Evolutionary conservation across 2,329 filamentous ascomycete genomes (phyloP).

Genomic region (Penicillium digitatum): DNA sequence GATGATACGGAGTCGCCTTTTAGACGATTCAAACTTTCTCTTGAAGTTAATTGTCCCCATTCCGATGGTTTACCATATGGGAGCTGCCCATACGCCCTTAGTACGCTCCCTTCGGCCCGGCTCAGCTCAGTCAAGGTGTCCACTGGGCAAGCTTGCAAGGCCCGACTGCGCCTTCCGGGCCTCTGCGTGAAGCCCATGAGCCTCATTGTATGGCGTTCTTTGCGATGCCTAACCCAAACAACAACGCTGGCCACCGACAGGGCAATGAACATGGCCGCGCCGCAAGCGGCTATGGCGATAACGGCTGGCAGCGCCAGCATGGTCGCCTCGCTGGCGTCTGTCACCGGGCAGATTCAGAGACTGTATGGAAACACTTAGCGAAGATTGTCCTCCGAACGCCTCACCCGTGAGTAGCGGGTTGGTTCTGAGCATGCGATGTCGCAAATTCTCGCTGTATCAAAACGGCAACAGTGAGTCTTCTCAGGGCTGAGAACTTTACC

Average conservation of each 20-base stretch:
- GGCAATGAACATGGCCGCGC: slow-evolving; percentile 34
- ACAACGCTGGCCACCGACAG: slow-evolving; percentile 31
- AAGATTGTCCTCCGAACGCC: not conserved
- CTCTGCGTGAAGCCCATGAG: slow-evolving; percentile 24
- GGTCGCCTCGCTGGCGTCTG: slow-evolving; percentile 15
- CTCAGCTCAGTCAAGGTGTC: slow-evolving; percentile 34
- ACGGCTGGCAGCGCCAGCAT: slow-evolving; percentile 34
- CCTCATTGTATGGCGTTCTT: slow-evolving; percentile 30
- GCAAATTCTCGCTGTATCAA: not conserved
- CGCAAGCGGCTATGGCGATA: slow-evolving; percentile 36
- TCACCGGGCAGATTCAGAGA: not conserved
- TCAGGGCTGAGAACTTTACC: not conserved
- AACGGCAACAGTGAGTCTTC: slow-evolving; percentile 2
- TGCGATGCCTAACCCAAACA: slow-evolving; percentile 36
- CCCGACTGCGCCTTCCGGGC: slow-evolving; percentile 19
- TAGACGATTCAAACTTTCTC: slow-evolving; percentile 27
- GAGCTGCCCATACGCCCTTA: slow-evolving; percentile 34
- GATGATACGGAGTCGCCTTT: slow-evolving; percentile 22
- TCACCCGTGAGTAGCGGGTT: slow-evolving; percentile 10
- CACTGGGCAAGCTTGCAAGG: slow-evolving; percentile 22
- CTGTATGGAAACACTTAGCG: not conserved
- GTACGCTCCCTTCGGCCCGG: slow-evolving; percentile 30
- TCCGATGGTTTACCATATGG: slow-evolving; percentile 35
- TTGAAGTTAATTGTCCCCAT: slow-evolving; percentile 35
- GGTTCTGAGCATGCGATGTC: not conserved